Percentiles rank a stretch among this genome's conserved stretches.
phyloP scores from a whole-genome alignment of 202 grass and related monocot genomes.

The Brachypodium distachyon region DNA sequence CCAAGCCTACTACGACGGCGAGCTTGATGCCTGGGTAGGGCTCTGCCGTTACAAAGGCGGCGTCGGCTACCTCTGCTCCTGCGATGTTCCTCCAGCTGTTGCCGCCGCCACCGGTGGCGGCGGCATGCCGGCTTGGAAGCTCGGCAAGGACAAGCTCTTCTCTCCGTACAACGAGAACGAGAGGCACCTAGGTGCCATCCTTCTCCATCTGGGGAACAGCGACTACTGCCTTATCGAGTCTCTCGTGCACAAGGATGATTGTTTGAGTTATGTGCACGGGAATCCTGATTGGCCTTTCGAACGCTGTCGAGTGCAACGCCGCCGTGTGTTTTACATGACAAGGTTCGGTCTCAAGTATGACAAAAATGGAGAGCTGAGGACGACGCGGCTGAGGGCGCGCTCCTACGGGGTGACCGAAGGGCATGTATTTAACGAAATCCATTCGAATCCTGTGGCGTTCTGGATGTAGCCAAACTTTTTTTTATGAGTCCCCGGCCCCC shows the following conservation, averaged over 20 bases:
- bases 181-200: background rate
- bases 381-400: background rate
- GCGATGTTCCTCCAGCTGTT: background rate
- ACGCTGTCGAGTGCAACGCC: background rate
- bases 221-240: background rate
- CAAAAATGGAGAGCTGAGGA: background rate
- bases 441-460: background rate
- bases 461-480: no score
- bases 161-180: no score
- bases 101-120: background rate
- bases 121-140: background rate
- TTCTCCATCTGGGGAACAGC: background rate
- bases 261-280: background rate
- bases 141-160: background rate
- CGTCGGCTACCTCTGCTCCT: background rate
- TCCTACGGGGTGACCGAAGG: background rate
- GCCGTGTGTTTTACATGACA: background rate
- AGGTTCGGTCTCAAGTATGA: background rate
- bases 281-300: background rate
- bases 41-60: background rate
- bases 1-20: background rate
- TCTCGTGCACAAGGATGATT: background rate
- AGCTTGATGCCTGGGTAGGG: constrained; percentile 7
- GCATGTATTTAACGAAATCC: background rate
- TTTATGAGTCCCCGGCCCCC: no score